Percentiles rank a stretch among this genome's conserved stretches.
These are phyloP conservation scores for Carex kokanica DNA, from an alignment of 176 grass and related monocot species.

Conservation along the genomic window DNA sequence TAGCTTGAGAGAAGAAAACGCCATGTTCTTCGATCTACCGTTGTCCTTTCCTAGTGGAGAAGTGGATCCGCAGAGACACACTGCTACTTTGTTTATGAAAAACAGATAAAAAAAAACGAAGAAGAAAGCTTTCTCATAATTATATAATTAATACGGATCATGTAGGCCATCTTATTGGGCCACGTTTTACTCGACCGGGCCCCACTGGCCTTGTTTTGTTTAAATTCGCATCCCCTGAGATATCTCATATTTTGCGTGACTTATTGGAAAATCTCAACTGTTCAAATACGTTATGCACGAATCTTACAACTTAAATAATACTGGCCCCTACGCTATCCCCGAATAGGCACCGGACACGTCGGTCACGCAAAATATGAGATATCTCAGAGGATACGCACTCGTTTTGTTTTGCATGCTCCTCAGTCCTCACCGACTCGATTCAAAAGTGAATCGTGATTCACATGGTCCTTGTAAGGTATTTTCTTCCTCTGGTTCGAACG, in stretches of 20 bases:
- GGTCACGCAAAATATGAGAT: neutral
- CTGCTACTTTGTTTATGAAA: neutral
- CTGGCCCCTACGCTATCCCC: no score
- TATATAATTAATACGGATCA: neutral
- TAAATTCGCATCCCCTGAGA: no score
- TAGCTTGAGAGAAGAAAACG: conserved; percentile 20
- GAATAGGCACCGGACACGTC: no score
- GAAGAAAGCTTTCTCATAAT: neutral
- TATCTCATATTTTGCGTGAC: no score
- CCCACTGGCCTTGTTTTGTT: neutral
- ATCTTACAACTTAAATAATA: no score
- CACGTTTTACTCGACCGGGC: neutral
- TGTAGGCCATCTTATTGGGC: neutral
- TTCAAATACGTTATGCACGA: no score
- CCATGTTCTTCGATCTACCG: conserved; percentile 12
- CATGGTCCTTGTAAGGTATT: no score
- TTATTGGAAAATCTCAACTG: no score
- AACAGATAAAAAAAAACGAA: no score
- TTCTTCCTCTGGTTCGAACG: no score
- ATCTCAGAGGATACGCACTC: no score
- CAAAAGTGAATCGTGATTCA: neutral
- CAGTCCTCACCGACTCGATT: neutral
- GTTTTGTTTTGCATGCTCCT: neutral
- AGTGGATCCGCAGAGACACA: neutral
- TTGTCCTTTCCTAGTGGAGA: neutral